These are phyloP conservation scores for Blepharisma japonicum DNA, from an alignment of 73 alveolate genomes.

Conservation along the genomic window DNA sequence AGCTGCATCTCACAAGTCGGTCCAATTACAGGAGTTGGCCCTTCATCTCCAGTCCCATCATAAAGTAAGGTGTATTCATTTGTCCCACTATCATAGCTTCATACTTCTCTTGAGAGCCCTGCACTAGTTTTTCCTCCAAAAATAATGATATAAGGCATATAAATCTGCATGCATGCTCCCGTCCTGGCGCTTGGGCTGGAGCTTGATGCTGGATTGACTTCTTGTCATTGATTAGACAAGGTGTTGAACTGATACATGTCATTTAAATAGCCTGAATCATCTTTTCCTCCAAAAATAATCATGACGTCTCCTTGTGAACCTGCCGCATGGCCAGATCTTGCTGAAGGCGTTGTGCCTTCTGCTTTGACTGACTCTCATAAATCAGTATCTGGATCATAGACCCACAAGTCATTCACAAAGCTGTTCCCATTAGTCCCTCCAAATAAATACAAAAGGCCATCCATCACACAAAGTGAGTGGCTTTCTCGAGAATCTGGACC, in stretches of 20 bases:
- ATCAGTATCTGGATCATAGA: neutral
- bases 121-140: constrained; percentile 12
- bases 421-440: constrained; percentile 1
- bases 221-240: neutral
- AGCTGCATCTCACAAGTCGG: no score
- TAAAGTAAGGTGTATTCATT: neutral
- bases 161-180: neutral
- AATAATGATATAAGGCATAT: neutral
- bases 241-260: neutral
- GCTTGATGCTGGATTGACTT: neutral
- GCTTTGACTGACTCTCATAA: neutral
- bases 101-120: neutral
- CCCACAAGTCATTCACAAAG: neutral
- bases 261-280: constrained; percentile 2
- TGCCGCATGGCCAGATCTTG: constrained; percentile 9
- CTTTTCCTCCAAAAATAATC: constrained; percentile 23
- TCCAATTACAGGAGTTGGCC: no score
- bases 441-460: neutral
- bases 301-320: neutral
- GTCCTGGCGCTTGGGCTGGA: neutral
- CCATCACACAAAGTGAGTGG: neutral
- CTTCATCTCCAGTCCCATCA: no score
- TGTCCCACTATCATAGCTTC: neutral
- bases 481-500: neutral
- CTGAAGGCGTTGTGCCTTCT: constrained; percentile 1